Conservation (phyloP, 768 basidiomycete genomes). For the Symmetrospora coprosmae region DNA sequence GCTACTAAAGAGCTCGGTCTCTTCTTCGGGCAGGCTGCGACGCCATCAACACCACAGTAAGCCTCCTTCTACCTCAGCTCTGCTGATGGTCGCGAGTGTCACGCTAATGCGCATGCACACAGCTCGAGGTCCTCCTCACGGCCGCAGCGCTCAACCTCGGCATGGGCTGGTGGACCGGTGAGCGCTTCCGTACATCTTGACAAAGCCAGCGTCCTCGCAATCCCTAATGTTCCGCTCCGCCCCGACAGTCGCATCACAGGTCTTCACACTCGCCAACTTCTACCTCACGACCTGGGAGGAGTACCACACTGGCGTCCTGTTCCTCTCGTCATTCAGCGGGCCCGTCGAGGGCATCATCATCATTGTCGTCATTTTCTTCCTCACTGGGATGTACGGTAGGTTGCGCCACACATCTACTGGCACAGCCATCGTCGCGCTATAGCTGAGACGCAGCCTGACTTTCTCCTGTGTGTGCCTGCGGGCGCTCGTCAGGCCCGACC, state of each 20-base stretch:
- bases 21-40: constrained; percentile 52
- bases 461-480: no score
- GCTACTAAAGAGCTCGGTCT: not conserved
- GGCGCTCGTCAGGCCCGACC: constrained; percentile 57
- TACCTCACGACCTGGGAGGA: constrained; percentile 74
- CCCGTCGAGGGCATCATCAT: constrained; percentile 92
- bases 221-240: not conserved
- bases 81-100: no score
- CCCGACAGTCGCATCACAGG: constrained; percentile 54
- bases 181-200: no score
- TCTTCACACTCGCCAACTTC: constrained; percentile 60
- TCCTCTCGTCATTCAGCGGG: constrained; percentile 82
- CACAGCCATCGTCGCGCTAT: no score
- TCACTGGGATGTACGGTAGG: constrained; percentile 63
- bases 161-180: constrained; percentile 80
- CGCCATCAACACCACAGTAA: constrained; percentile 83
- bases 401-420: no score
- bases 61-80: no score
- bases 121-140: constrained; percentile 77
- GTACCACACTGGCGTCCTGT: constrained; percentile 74
- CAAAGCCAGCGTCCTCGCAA: not conserved
- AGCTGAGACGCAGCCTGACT: no score
- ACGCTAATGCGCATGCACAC: no score
- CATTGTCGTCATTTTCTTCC: constrained; percentile 57
- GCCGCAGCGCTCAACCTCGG: constrained; percentile 77